These are phyloP conservation scores for Flueggea neowawraea DNA, from an alignment of 441 rosid species.

Conservation along the genomic window DNA sequence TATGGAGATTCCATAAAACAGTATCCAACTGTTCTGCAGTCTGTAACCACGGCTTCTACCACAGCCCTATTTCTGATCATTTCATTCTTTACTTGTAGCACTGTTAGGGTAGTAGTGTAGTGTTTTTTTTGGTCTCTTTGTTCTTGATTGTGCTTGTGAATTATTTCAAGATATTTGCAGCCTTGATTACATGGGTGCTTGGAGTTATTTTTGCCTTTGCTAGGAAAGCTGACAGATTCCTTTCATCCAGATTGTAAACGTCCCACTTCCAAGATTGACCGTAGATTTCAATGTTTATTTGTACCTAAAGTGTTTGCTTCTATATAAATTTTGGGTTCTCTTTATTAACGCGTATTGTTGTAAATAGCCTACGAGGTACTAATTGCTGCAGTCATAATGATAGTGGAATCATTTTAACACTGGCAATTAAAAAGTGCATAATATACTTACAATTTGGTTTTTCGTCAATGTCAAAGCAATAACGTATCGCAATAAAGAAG, in stretches of 20 bases:
- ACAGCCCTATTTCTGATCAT: conserved; percentile 20
- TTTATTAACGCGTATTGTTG: too few species aligned
- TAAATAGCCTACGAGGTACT: too few species aligned
- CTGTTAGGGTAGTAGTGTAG: not conserved
- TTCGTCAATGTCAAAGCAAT: too few species aligned
- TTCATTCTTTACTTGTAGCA: conserved; percentile 36
- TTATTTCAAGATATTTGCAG: conserved; percentile 21
- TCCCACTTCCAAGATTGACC: conserved; percentile 20
- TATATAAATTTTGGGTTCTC: not conserved
- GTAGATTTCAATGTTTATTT: conserved; percentile 5
- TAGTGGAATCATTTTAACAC: too few species aligned
- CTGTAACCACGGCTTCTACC: conserved; percentile 17
- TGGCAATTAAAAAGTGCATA: too few species aligned
- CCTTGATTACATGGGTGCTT: conserved; percentile 11
- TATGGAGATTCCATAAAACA: conserved; percentile 67
- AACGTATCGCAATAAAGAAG: too few species aligned
- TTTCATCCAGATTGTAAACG: conserved; percentile 30
- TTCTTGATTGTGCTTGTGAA: conserved; percentile 17
- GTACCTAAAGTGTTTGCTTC: not conserved
- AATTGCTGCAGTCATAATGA: too few species aligned
- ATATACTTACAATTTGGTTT: too few species aligned
- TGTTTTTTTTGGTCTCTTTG: not conserved
- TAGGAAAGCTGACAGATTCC: conserved; percentile 38
- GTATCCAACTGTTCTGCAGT: conserved; percentile 18
- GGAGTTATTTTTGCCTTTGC: conserved; percentile 17